These are phyloP conservation scores for Pythium biforme DNA, from an alignment of 352 stramenopile genomes.

Conservation along the genomic window DNA sequence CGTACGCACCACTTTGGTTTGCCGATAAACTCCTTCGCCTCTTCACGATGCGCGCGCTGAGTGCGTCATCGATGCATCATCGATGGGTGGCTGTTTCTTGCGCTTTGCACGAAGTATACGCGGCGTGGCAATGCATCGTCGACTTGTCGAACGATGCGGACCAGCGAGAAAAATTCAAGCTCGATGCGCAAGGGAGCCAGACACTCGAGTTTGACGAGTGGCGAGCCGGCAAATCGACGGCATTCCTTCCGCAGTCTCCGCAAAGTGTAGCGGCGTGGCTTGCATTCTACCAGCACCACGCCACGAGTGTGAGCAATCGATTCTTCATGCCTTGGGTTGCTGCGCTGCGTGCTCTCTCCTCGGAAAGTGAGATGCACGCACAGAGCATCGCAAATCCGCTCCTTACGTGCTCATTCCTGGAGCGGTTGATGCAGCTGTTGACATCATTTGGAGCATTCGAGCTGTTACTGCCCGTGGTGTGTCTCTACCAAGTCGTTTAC, in stretches of 20 bases:
- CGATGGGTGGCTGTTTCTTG: conserved; percentile 34
- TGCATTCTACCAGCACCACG: conserved; percentile 46
- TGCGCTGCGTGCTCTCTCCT: conserved; percentile 21
- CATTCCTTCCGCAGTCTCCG: conserved; percentile 22
- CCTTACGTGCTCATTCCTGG: conserved; percentile 45
- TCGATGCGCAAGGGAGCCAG: conserved; percentile 17
- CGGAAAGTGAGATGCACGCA: neutral
- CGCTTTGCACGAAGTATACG: conserved; percentile 45
- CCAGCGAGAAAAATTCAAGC: conserved; percentile 35
- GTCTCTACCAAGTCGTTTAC: conserved; percentile 56
- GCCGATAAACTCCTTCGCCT: conserved; percentile 57
- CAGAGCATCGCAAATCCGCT: conserved; percentile 47
- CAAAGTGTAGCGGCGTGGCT: conserved; percentile 39
- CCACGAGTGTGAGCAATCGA: conserved; percentile 33
- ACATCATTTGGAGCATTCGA: conserved; percentile 30
- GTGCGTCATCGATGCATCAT: conserved; percentile 31
- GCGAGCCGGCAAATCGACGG: conserved; percentile 38
- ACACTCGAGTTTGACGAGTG: conserved; percentile 55
- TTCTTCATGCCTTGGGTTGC: conserved; percentile 55
- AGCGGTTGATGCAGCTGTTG: conserved; percentile 46
- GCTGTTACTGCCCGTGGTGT: conserved; percentile 41
- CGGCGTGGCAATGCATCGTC: conserved; percentile 53
- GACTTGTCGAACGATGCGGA: conserved; percentile 42
- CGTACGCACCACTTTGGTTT: conserved; percentile 48
- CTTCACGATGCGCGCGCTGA: conserved; percentile 46